phyloP scores from a whole-genome alignment of 2,329 filamentous ascomycete species.

The Fusarium sp. region DNA sequence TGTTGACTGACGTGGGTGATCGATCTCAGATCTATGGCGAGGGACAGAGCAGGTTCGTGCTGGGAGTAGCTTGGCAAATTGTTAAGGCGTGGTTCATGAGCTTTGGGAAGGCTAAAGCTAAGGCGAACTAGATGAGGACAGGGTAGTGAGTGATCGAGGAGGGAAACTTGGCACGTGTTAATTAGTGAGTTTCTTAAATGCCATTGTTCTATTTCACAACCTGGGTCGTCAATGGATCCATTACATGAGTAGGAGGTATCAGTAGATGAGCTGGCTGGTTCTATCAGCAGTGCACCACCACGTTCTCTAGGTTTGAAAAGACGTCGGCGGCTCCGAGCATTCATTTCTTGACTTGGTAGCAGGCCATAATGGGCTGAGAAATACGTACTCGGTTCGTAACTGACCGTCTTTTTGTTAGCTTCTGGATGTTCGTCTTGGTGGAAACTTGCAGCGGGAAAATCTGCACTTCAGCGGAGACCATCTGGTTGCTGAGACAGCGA shows the following conservation, averaged over 20 bases:
- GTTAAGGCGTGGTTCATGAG: slow-evolving; percentile 45
- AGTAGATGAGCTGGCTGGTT: background rate
- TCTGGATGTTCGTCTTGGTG: slow-evolving; percentile 3
- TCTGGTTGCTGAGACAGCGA: slow-evolving; percentile 50
- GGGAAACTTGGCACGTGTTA: background rate
- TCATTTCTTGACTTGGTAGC: background rate
- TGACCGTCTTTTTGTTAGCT: slow-evolving; percentile 13
- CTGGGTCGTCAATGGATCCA: background rate
- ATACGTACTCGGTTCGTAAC: background rate
- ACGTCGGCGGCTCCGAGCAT: background rate
- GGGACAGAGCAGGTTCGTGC: slow-evolving; percentile 46
- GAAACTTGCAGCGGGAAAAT: slow-evolving; percentile 34
- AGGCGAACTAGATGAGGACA: background rate
- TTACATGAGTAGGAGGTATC: background rate
- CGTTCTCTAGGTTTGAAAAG: background rate
- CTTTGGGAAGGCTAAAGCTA: background rate
- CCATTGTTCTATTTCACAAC: background rate
- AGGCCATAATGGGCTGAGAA: background rate
- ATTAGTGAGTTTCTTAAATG: background rate
- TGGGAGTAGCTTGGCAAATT: slow-evolving; percentile 52
- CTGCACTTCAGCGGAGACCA: slow-evolving; percentile 38
- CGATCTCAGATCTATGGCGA: slow-evolving; percentile 56
- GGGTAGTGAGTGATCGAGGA: background rate
- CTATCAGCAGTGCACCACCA: background rate
- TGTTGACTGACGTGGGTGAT: slow-evolving; percentile 61